Base-by-base conservation (phyloP, 805 yeast genomes). In the Hemisphaericaspora nanyangensis region DNA sequence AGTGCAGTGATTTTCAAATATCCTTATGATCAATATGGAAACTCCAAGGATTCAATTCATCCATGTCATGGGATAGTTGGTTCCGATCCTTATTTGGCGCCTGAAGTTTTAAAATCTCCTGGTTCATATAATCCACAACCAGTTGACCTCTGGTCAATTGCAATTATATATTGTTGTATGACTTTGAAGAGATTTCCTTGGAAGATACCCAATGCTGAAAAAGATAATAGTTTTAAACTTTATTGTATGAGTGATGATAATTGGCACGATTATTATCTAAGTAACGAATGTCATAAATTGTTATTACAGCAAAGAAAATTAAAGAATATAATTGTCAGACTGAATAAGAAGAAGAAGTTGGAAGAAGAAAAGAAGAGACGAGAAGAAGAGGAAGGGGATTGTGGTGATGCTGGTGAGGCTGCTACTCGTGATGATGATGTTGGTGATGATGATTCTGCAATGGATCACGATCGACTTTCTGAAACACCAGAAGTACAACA, bases 131-230 rank as follows among this genome's bases (percentile, higher is more conserved):
- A 86, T 57, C 96, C 96, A 12, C 74, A 95, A 47, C 95, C 96
- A 1, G 95, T 89, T 6, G 97, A 89, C 65, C 78, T 89, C 33
- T 89, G 97, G 97, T 85, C 95, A 6, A 80, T 80, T 25, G 96
- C 95, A 7, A 87, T 89, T 43, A 85, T 89, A 35, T 85, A 85
- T 61, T 86, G 95, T 49, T 89, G 96, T 67, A 88, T 89, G 96
- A 77, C 86, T 43, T 70, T 89, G 58, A 83, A 87, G 56, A 85
- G 88, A 64, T 89, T 89, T 64, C 96, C 96, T 7, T 89, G 96
- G 96, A 88, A 87, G 56, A 86, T 87, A 6, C 96, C 97, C 7
- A 83, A 86, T 54, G 61, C 80, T 35, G 65, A 57, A 37, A 70
- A 82, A 36, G 96, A 89, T 60, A 77, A 80, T 49, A 82, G 93